Evolutionary conservation across 1,139 yeast species (phyloP), one percentile per base, ranked within the genome.

Genomic region (Hyphopichia khmerensis): DNA sequence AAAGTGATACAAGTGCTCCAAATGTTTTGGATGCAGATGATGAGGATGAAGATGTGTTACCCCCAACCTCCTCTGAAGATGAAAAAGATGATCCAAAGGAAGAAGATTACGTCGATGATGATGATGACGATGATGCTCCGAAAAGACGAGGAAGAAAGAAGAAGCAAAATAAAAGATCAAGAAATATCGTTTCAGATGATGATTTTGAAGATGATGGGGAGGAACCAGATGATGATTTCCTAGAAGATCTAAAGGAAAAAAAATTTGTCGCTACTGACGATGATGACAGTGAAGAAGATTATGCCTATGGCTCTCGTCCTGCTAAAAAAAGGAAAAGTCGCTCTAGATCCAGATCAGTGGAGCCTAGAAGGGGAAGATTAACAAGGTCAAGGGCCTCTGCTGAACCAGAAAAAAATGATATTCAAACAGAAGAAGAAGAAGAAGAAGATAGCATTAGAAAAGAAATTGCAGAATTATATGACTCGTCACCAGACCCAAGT

Each of bases 381-480:
- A 44, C 51, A n/a, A 43, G 56, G 40, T 45, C 53, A 1, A 46
- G 50, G 9, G 48, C 43, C 15, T 47, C 41, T 26, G 45, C 43
- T 18, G 52, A 46, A 36, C 46, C 52, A 17, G 60, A 69, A 32
- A 69, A 60, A n/a, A n/a, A n/a, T n/a, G n/a, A n/a, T n/a, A 39
- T 57, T 63, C 11, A 57, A 50, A 2, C 55, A 48, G 54, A 49
- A 5, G 65, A 54, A 2, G 60, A 56, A 4, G 64, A 56, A 14
- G 70, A 60, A 17, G 71, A 63, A 16, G 75, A 69, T 33, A 69
- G 70, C 43, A 64, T 79, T 36, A 71, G 72, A 44, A 67, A 75
- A 43, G 84, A 79, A 51, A 65, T 79, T 35, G 77, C 74, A 16
- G 83, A 79, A 23, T 59, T 80, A 33, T 69, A 75, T 44, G 79